phyloP scores from a whole-genome alignment of 202 grass and related monocot species.

The Setaria italica region DNA sequence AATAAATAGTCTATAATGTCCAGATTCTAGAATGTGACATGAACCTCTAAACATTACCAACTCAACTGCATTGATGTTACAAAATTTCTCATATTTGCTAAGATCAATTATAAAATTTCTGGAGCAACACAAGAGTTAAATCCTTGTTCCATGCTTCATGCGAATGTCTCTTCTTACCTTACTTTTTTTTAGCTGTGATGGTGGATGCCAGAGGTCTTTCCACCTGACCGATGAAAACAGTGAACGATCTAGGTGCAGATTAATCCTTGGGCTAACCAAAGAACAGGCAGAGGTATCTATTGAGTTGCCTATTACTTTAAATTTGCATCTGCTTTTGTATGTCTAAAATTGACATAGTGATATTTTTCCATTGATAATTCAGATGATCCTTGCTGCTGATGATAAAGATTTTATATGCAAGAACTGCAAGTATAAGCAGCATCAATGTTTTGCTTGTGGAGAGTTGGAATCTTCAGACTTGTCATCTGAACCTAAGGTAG shows the following conservation, averaged over 20 bases:
- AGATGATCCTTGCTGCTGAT: conserved; percentile 48
- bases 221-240: conserved; percentile 54
- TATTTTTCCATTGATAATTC: conserved; percentile 43
- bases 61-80: not conserved
- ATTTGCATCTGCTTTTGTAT: not conserved
- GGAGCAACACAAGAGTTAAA: not conserved
- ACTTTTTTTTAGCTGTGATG: conserved; percentile 66
- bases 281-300: conserved; percentile 56
- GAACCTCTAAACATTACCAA: conserved; percentile 1
- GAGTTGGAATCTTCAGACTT: conserved; percentile 74
- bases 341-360: not conserved
- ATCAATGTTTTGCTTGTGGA: conserved; percentile 88
- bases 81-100: not conserved
- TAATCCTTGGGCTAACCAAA: conserved; percentile 48
- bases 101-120: not conserved
- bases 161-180: conserved; percentile 12
- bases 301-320: conserved; percentile 10
- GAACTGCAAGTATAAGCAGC: conserved; percentile 75
- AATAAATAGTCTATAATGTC: not conserved
- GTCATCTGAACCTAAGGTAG: conserved; percentile 71
- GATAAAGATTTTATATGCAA: conserved; percentile 67
- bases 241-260: conserved; percentile 48
- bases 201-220: conserved; percentile 72
- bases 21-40: not conserved
- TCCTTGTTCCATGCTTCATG: conserved; percentile 29